These are phyloP conservation scores for Boletellus ananas DNA, from an alignment of 768 basidiomycete genomes.

Conservation along the genomic window DNA sequence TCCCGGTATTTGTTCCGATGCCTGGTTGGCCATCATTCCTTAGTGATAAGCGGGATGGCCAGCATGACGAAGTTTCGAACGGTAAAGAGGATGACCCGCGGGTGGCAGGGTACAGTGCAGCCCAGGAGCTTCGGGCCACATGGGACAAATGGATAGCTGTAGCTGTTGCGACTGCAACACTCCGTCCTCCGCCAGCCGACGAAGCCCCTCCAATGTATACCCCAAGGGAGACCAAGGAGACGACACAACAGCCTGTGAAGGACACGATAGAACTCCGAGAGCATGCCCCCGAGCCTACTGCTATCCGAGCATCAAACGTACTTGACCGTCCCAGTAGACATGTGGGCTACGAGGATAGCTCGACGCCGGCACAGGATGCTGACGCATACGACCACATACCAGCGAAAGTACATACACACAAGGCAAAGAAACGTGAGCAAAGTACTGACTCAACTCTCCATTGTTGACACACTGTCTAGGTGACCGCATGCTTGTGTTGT, in stretches of 20 bases:
- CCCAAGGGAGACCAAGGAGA: slow-evolving; percentile 44
- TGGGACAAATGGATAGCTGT: slow-evolving; percentile 77
- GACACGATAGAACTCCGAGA: slow-evolving; percentile 5
- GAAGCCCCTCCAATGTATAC: slow-evolving; percentile 73
- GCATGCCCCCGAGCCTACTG: slow-evolving; percentile 9
- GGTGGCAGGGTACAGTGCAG: slow-evolving; percentile 41
- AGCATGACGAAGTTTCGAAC: slow-evolving; percentile 24
- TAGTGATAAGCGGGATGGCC: slow-evolving; percentile 43
- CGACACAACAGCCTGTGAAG: neutral
- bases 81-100: slow-evolving; percentile 33
- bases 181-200: slow-evolving; percentile 41
- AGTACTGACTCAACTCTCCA: neutral
- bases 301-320: slow-evolving; percentile 20
- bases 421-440: slow-evolving; percentile 60
- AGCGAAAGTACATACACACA: slow-evolving; percentile 37
- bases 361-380: slow-evolving; percentile 63
- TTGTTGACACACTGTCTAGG: slow-evolving; percentile 38
- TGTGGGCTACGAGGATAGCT: slow-evolving; percentile 45
- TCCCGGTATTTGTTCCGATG: slow-evolving; percentile 73
- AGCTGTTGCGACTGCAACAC: slow-evolving; percentile 46
- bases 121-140: slow-evolving; percentile 62
- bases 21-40: slow-evolving; percentile 65
- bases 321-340: slow-evolving; percentile 37
- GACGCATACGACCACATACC: slow-evolving; percentile 67
- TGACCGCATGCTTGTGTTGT: slow-evolving; percentile 79